A percentile compares a stretch with the other conserved stretches of the same genome.
phyloP scores from a whole-genome alignment of 768 basidiomycete species.

The Podaxis sp. region DNA sequence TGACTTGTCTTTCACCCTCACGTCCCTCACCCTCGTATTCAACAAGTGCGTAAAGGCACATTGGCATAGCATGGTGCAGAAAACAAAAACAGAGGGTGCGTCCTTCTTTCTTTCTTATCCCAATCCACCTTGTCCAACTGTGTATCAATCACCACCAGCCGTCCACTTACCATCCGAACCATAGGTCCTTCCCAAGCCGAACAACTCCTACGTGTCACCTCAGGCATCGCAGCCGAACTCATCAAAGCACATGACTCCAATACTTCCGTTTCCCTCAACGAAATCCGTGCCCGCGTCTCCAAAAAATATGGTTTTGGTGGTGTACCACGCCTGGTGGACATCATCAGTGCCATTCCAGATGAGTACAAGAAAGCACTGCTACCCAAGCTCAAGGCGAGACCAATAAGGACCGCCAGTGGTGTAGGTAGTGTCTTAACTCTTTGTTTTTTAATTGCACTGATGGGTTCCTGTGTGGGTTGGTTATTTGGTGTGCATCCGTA shows the following conservation, averaged over 20 bases:
- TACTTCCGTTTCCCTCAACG: slow-evolving; percentile 81
- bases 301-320: slow-evolving; percentile 88
- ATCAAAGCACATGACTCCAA: slow-evolving; percentile 84
- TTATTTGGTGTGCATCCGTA: too few species aligned
- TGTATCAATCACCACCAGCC: neutral
- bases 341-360: slow-evolving; percentile 97
- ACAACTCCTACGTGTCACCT: slow-evolving; percentile 84
- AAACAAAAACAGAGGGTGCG: slow-evolving; percentile 21
- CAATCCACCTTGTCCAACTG: too few species aligned
- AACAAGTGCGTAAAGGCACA: neutral
- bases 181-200: slow-evolving; percentile 87
- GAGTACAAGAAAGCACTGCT: slow-evolving; percentile 92
- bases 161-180: neutral
- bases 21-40: too few species aligned
- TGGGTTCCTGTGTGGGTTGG: neutral
- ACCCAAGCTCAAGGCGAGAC: slow-evolving; percentile 88
- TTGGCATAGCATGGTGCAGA: slow-evolving; percentile 21
- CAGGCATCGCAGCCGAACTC: slow-evolving; percentile 92
- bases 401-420: slow-evolving; percentile 95
- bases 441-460: neutral
- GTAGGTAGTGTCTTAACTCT: slow-evolving; percentile 43
- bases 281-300: slow-evolving; percentile 81
- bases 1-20: neutral
- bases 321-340: slow-evolving; percentile 93
- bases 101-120: neutral